These are phyloP conservation scores for Madurella fahalii DNA, from an alignment of 2,329 filamentous ascomycete genomes.

Conservation along the genomic window DNA sequence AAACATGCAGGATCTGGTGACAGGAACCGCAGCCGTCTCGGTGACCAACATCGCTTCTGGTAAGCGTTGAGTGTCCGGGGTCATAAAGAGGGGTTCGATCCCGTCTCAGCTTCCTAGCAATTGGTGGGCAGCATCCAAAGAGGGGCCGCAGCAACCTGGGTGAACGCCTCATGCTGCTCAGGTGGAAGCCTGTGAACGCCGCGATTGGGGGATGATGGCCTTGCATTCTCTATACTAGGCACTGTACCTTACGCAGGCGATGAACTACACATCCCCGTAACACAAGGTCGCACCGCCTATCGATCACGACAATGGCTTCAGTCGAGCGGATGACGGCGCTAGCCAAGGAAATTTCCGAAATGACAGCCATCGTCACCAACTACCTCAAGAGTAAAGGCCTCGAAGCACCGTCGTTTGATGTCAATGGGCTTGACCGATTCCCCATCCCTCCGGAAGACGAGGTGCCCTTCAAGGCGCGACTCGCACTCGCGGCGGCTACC, in stretches of 20 bases:
- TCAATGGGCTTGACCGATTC: constrained; percentile 17
- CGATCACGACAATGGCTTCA: not conserved
- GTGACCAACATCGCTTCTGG: not conserved
- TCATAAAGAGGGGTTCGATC: not conserved
- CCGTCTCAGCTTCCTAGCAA: not conserved
- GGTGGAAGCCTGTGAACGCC: not conserved
- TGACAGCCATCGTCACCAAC: constrained; percentile 21
- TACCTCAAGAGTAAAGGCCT: constrained; percentile 19
- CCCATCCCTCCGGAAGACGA: constrained; percentile 18
- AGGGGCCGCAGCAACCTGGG: too few species aligned
- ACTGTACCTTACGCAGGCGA: not conserved
- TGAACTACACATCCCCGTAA: not conserved
- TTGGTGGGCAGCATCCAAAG: not conserved
- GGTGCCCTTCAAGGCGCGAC: constrained; percentile 14
- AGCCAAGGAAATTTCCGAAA: constrained; percentile 17
- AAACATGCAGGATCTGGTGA: not conserved
- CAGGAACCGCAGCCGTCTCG: not conserved
- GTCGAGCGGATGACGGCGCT: constrained; percentile 8
- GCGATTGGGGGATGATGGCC: not conserved
- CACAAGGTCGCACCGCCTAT: not conserved
- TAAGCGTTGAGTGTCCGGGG: not conserved
- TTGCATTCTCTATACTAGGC: not conserved
- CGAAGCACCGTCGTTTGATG: constrained; percentile 20
- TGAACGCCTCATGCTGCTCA: not conserved
- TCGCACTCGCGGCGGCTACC: constrained; percentile 24